Evolutionary conservation across 176 grass and related monocot species (phyloP).

Genomic region (Zizania latifolia): DNA sequence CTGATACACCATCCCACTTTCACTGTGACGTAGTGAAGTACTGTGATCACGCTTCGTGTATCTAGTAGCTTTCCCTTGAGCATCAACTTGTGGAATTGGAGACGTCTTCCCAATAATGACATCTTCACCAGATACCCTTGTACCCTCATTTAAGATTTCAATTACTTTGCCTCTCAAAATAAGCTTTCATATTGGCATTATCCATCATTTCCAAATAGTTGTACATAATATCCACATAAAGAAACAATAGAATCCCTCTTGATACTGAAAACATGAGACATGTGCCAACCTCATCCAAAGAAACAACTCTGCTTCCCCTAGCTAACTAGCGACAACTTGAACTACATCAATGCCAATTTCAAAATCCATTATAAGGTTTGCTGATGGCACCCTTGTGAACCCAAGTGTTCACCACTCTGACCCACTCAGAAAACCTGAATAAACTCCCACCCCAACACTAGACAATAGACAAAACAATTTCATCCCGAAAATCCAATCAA

Average conservation of each 20-base stretch:
- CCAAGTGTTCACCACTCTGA: background rate
- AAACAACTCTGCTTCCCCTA: background rate
- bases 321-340: background rate
- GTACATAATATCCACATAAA: background rate
- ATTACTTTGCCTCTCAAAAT: background rate
- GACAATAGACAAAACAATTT: background rate
- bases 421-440: background rate
- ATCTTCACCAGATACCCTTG: constrained; percentile 95
- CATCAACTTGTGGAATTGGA: constrained; percentile 91
- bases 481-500: background rate
- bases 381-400: background rate
- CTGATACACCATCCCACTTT: constrained; percentile 99
- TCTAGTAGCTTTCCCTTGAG: constrained; percentile 88
- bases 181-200: background rate
- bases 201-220: constrained; percentile 2
- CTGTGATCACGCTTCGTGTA: constrained; percentile 89
- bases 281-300: background rate
- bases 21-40: constrained; percentile 85
- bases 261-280: background rate
- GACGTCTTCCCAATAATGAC: constrained; percentile 98
- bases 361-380: constrained; percentile 9
- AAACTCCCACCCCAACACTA: constrained; percentile 6
- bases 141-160: constrained; percentile 49
- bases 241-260: constrained; percentile 2
- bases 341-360: background rate